Percentiles rank a stretch among this genome's conserved stretches.
Evolutionary conservation across 345 rosid species (phyloP).

Genomic region (Lepidium africanum): DNA sequence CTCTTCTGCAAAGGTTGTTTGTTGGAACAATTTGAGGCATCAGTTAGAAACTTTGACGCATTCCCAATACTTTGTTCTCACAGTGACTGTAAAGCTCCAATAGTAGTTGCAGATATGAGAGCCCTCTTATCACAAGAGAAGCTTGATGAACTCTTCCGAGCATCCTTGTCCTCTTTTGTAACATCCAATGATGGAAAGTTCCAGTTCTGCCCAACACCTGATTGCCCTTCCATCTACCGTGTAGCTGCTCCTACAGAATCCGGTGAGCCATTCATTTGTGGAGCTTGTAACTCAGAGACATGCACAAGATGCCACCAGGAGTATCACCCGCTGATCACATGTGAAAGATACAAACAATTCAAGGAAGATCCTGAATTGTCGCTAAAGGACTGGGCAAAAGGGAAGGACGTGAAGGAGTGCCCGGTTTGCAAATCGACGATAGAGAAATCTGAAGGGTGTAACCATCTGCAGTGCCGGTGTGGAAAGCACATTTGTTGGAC

Average conservation of each 20-base stretch:
- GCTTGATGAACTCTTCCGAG: slow-evolving; percentile 73
- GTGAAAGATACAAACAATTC: slow-evolving; percentile 58
- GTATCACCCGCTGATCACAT: slow-evolving; percentile 61
- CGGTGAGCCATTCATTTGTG: slow-evolving; percentile 57
- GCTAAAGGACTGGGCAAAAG: slow-evolving; percentile 66
- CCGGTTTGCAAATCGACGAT: slow-evolving; percentile 60
- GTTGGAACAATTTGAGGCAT: slow-evolving; percentile 72
- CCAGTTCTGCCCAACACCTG: slow-evolving; percentile 85
- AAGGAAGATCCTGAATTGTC: slow-evolving; percentile 83
- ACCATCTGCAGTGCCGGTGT: slow-evolving; percentile 71
- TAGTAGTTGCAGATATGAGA: slow-evolving; percentile 54
- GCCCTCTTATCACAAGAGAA: slow-evolving; percentile 51
- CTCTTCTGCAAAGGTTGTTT: slow-evolving; percentile 64
- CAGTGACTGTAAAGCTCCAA: slow-evolving; percentile 41
- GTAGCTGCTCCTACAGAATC: slow-evolving; percentile 33
- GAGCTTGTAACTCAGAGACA: slow-evolving; percentile 63
- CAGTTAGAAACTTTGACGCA: slow-evolving; percentile 53
- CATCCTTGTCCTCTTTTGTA: slow-evolving; percentile 59
- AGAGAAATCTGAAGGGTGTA: slow-evolving; percentile 83
- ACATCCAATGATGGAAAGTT: slow-evolving; percentile 52
- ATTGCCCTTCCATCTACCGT: slow-evolving; percentile 70
- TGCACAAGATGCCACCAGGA: slow-evolving; percentile 75
- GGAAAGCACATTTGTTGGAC: slow-evolving; percentile 90
- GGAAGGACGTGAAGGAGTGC: slow-evolving; percentile 68
- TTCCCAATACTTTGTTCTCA: slow-evolving; percentile 57